phyloP scores from a whole-genome alignment of 768 basidiomycete species.

The Mycena sanguinolenta region DNA sequence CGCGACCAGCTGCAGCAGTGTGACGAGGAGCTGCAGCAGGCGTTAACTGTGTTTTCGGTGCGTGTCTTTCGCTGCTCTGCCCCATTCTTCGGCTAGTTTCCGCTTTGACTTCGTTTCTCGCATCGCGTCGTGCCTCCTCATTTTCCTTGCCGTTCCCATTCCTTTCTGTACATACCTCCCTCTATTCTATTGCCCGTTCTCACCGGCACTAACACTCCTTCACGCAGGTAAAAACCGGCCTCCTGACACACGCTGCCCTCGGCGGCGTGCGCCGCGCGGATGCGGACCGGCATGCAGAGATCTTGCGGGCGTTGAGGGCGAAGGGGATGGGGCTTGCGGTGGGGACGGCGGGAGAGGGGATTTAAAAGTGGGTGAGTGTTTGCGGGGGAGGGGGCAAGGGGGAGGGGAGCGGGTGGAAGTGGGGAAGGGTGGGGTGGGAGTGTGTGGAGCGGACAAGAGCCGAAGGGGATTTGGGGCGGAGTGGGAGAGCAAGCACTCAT shows the following conservation, averaged over 20 bases:
- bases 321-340: background rate
- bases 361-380: background rate
- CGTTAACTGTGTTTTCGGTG: background rate
- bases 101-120: no score
- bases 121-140: no score
- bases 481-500: no score
- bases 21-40: background rate
- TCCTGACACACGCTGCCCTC: background rate
- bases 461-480: no score
- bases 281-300: background rate
- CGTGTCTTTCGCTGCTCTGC: background rate
- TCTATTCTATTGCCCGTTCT: background rate
- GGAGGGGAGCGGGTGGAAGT: background rate
- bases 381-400: background rate
- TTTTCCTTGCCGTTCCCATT: no score
- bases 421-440: no score
- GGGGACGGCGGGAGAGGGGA: background rate
- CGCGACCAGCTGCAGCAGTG: background rate
- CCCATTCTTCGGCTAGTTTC: background rate
- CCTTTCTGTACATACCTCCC: background rate
- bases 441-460: no score
- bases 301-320: background rate
- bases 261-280: background rate
- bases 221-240: slow-evolving; percentile 4
- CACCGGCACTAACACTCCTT: background rate